Evolutionary conservation across 805 yeast species (phyloP), one percentile per base, ranked within the genome.

Genomic region (Candida corydali): DNA sequence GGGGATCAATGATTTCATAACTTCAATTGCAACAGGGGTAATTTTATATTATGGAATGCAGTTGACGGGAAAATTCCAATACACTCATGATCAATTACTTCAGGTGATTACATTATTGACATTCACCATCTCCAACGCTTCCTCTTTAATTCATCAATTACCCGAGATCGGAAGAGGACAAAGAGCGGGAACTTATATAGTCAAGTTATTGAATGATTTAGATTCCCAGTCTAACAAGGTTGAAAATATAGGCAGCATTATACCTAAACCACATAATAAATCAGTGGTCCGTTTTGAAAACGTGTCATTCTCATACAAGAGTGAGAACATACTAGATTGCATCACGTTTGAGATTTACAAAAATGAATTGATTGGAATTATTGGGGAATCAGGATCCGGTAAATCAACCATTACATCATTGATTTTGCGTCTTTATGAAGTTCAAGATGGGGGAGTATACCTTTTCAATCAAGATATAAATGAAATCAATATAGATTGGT

Each of bases 341-440:
- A 46, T 84, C 5, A 55, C 57, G 8, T 59, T 82, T 22, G 29
- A 40, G 0, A 53, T 89, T 2, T 19, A 49, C 0, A 47, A 60
- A 8, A 74, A 76, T 14, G 75, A 77, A 38, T 63, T 75, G 0
- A 64, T 83, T 15, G 93, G 86, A 0, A 57, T 93, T 1, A 76
- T 81, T 3, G 99, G 98, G 0, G 78, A 75, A 24, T 86, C 97
- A 2, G 99, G 99, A 0, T 73, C 82, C 10, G 99, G 99, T 0
- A 93, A 93, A 57, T 83, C 96, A 0, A 87, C 98, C 0, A 43
- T 91, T 1, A 59, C 78, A 0, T 63, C 70, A 1, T 47, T 89
- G 9, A 44, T 89, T 0, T 57, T 79, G 1, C 63, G 82, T 34
- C 56, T 89, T 1, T 77, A 77, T 41, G 54, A 54, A 1, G 60